A percentile compares a stretch with the other conserved stretches of the same genome.
Conservation (phyloP, 2,329 filamentous ascomycete species). For the Aspergillus pseudoterreus region DNA sequence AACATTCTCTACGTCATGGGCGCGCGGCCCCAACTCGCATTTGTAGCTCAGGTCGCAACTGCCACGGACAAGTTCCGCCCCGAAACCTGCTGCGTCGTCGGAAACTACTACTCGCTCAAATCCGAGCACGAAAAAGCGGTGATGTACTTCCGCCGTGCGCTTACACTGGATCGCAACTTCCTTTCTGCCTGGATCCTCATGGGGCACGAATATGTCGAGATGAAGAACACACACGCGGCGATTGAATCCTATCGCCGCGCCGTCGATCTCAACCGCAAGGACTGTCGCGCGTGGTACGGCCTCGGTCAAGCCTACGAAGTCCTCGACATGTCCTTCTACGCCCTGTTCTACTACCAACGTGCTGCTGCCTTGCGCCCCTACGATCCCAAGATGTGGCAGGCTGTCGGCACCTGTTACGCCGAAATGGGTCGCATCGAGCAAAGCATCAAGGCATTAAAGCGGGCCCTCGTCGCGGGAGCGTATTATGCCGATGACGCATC, state of each 20-base stretch:
- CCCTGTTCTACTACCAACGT: conserved; percentile 95
- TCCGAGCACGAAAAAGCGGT: conserved; percentile 97
- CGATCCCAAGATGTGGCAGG: conserved; percentile 99
- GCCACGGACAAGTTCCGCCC: conserved; percentile 93
- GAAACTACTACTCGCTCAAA: conserved; percentile 93
- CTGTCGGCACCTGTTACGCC: conserved; percentile 85
- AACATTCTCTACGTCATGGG: conserved; percentile 96
- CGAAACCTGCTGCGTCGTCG: conserved; percentile 93
- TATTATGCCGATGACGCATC: conserved; percentile 60
- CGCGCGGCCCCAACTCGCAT: conserved; percentile 81
- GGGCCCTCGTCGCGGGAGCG: conserved; percentile 81
- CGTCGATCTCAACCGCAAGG: conserved; percentile 91
- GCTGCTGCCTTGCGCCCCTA: conserved; percentile 89
- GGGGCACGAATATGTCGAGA: conserved; percentile 97
- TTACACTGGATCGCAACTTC: conserved; percentile 86
- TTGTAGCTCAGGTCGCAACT: conserved; percentile 85
- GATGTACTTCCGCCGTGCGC: conserved; percentile 90
- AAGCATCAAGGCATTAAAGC: conserved; percentile 91
- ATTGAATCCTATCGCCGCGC: conserved; percentile 95
- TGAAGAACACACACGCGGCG: conserved; percentile 97
- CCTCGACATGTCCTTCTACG: conserved; percentile 96
- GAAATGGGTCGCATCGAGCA: conserved; percentile 85
- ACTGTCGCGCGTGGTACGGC: conserved; percentile 97
- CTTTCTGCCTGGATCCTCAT: conserved; percentile 96
- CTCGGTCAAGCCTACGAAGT: conserved; percentile 96